phyloP scores from a whole-genome alignment of 306 rosid genomes.

The Prunus armeniaca region DNA sequence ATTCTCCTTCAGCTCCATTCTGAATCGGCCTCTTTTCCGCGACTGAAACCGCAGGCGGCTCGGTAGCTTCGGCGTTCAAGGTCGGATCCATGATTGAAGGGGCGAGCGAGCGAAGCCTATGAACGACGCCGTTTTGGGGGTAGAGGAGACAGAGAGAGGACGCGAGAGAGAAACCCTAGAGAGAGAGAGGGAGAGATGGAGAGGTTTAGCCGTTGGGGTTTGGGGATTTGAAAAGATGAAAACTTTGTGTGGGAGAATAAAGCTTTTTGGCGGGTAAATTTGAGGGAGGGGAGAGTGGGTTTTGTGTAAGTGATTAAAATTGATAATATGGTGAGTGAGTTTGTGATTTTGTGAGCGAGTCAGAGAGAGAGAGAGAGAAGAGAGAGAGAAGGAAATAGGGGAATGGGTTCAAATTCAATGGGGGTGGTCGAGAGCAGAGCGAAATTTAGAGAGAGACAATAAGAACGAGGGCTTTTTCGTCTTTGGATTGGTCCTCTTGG shows the following conservation, averaged over 20 bases:
- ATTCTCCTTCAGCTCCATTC: constrained; percentile 39
- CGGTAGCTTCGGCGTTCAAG: constrained; percentile 6
- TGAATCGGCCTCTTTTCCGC: constrained; percentile 36
- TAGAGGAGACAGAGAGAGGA: not conserved
- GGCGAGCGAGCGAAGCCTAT: not conserved
- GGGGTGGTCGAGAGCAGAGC: constrained; percentile 21
- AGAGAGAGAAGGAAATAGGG: not conserved
- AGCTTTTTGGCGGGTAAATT: constrained; percentile 41
- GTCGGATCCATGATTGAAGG: constrained; percentile 27
- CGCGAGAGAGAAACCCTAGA: constrained; percentile 35
- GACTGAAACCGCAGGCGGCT: not conserved
- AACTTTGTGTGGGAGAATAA: constrained; percentile 1
- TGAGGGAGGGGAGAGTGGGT: not conserved
- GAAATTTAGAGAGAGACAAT: constrained; percentile 10
- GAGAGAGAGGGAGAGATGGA: constrained; percentile 13
- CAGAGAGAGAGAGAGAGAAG: not conserved
- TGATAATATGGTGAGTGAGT: constrained; percentile 2
- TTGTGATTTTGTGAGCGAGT: constrained; percentile 1
- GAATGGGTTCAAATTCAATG: not conserved
- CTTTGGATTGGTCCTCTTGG: not conserved
- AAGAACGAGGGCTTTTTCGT: not conserved
- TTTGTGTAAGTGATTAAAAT: constrained; percentile 5
- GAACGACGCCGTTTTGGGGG: constrained; percentile 4
- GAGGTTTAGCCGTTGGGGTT: not conserved
- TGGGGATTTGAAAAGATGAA: constrained; percentile 25